Evolutionary conservation across 2,329 filamentous ascomycete species (phyloP).

Genomic region (Elsinoe fawcettii): DNA sequence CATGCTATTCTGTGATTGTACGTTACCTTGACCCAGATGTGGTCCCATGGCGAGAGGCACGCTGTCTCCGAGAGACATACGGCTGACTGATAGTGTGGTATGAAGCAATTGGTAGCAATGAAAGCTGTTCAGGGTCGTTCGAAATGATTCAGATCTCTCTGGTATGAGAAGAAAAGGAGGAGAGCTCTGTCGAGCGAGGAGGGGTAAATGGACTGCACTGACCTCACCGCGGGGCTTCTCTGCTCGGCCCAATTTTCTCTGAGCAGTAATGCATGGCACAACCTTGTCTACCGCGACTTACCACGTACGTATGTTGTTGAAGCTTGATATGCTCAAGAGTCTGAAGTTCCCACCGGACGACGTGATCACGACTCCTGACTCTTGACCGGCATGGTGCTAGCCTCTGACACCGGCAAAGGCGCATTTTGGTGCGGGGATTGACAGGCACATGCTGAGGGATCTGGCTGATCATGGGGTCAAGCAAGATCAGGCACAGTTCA

Average conservation of each 20-base stretch:
- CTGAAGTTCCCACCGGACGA: background rate
- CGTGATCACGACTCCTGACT: background rate
- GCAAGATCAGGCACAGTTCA: slow-evolving; percentile 3
- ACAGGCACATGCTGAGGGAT: slow-evolving; percentile 9
- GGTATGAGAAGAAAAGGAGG: background rate
- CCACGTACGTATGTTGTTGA: background rate
- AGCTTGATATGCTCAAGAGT: background rate
- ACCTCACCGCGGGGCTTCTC: slow-evolving; percentile 9
- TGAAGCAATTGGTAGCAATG: background rate
- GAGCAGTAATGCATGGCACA: slow-evolving; percentile 5
- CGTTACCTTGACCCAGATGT: slow-evolving; percentile 14
- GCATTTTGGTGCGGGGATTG: slow-evolving; percentile 12
- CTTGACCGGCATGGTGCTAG: background rate
- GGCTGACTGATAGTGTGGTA: background rate
- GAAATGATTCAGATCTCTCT: background rate
- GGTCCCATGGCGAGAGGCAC: slow-evolving; percentile 10
- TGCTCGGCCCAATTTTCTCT: background rate
- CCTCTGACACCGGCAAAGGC: slow-evolving; percentile 7
- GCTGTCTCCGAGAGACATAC: slow-evolving; percentile 15
- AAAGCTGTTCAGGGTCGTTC: background rate
- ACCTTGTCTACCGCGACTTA: background rate
- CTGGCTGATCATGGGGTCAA: slow-evolving; percentile 13
- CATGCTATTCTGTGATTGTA: slow-evolving; percentile 16
- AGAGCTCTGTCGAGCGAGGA: background rate
- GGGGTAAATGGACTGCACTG: slow-evolving; percentile 10